phyloP scores from a whole-genome alignment of 164 flowering plant species.

The Amborella trichopoda region DNA sequence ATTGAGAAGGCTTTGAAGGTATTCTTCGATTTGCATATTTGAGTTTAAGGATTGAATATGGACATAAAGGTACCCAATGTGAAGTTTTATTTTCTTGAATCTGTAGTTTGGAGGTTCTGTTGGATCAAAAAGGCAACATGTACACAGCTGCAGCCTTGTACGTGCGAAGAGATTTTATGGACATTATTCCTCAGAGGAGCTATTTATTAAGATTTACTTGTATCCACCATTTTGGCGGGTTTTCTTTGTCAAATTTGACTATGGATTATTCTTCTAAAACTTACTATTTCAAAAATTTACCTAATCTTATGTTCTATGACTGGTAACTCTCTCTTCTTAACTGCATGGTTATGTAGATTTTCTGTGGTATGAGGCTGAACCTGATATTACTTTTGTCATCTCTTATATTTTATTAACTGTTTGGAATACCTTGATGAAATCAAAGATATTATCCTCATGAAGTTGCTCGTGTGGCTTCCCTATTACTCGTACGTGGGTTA shows the following conservation, averaged over 20 bases:
- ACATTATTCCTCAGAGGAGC: conserved; percentile 72
- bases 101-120: conserved; percentile 59
- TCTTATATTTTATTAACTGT: too few species aligned
- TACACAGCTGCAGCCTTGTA: conserved; percentile 76
- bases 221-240: conserved; percentile 35
- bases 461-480: conserved; percentile 76
- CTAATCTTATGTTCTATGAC: too few species aligned
- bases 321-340: too few species aligned
- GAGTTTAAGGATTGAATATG: neutral
- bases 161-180: conserved; percentile 80
- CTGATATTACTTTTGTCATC: too few species aligned
- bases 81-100: conserved; percentile 8
- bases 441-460: conserved; percentile 89
- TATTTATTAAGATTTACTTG: conserved; percentile 83
- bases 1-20: conserved; percentile 88
- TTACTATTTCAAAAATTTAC: too few species aligned
- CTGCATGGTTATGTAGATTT: too few species aligned
- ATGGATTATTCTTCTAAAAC: too few species aligned
- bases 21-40: conserved; percentile 3
- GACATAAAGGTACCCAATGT: conserved; percentile 1
- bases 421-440: conserved; percentile 39
- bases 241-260: neutral
- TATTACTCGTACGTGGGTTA: conserved; percentile 53
- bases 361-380: too few species aligned
- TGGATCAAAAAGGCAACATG: conserved; percentile 77